Conservation (phyloP, 352 stramenopile species). For the Globisporangium iwayamae region DNA sequence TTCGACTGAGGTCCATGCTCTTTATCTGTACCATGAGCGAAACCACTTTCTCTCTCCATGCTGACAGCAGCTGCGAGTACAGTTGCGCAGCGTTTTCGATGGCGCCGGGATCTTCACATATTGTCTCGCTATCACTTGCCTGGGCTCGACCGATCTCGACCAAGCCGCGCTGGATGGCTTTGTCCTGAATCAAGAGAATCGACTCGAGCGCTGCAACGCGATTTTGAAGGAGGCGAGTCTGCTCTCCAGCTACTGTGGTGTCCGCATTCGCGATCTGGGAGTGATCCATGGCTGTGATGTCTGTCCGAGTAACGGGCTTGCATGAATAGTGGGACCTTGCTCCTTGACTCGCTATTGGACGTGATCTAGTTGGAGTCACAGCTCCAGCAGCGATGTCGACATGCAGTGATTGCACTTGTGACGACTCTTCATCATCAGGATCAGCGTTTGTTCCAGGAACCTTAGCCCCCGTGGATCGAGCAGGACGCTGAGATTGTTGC, state of each 20-base stretch:
- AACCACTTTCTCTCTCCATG: constrained; percentile 62
- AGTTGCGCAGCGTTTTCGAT: constrained; percentile 20
- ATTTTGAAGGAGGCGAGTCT: constrained; percentile 32
- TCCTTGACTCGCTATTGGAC: neutral
- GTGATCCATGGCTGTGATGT: neutral
- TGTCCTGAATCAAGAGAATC: constrained; percentile 62
- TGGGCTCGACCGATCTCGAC: constrained; percentile 21
- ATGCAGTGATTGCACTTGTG: neutral
- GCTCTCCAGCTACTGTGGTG: neutral
- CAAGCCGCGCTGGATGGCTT: constrained; percentile 35
- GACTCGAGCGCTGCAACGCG: constrained; percentile 49
- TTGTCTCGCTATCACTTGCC: constrained; percentile 9
- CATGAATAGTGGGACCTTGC: no score
- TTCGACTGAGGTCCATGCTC: constrained; percentile 26
- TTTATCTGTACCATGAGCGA: constrained; percentile 55
- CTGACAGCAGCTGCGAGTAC: constrained; percentile 33
- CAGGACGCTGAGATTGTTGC: neutral
- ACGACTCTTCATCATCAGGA: neutral
- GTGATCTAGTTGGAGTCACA: constrained; percentile 4
- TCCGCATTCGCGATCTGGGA: neutral
- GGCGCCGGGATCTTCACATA: constrained; percentile 1
- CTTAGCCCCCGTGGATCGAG: neutral
- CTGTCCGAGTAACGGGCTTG: neutral
- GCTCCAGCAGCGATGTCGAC: constrained; percentile 9
- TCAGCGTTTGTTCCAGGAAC: neutral